Percentiles rank a stretch among this genome's conserved stretches.
These are phyloP conservation scores for Phytophthora vignae DNA, from an alignment of 352 stramenopile species.

Conservation along the genomic window DNA sequence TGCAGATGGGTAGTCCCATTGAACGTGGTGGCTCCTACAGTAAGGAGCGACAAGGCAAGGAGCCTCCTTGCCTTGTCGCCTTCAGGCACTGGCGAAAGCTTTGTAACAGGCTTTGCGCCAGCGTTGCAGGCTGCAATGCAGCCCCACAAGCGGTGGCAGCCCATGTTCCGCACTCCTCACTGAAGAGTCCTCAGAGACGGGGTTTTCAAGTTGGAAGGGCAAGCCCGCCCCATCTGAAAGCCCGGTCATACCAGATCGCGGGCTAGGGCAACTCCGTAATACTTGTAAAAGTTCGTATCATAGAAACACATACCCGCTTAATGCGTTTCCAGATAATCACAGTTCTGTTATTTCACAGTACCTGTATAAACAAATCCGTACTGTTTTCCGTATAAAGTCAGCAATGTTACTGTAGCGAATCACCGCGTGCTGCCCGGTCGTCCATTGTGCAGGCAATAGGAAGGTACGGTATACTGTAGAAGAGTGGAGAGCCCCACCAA, in stretches of 20 bases:
- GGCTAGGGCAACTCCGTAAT: neutral
- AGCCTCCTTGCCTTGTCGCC: neutral
- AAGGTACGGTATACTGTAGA: neutral
- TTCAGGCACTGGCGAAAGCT: neutral
- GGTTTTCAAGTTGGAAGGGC: neutral
- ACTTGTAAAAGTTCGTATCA: neutral
- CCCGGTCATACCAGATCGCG: neutral
- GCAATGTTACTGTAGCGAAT: slow-evolving; percentile 4
- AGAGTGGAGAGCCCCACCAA: slow-evolving; percentile 9
- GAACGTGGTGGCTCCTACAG: too few relatives aligned
- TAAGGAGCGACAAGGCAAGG: too few relatives aligned
- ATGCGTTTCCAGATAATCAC: too few relatives aligned
- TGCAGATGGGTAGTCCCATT: too few relatives aligned
- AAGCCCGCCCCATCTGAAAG: slow-evolving; percentile 5
- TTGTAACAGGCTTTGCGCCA: neutral
- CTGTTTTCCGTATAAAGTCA: slow-evolving; percentile 8
- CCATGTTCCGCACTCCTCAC: neutral
- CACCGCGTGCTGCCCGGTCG: neutral
- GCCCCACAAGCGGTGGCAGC: neutral
- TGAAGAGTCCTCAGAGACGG: neutral
- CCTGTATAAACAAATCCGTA: neutral
- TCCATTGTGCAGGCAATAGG: slow-evolving; percentile 11
- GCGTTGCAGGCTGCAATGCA: neutral
- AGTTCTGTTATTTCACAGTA: too few relatives aligned
- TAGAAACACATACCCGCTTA: neutral